These are phyloP conservation scores for Peronosclerospora sorghi DNA, from an alignment of 352 stramenopile species.

Conservation along the genomic window DNA sequence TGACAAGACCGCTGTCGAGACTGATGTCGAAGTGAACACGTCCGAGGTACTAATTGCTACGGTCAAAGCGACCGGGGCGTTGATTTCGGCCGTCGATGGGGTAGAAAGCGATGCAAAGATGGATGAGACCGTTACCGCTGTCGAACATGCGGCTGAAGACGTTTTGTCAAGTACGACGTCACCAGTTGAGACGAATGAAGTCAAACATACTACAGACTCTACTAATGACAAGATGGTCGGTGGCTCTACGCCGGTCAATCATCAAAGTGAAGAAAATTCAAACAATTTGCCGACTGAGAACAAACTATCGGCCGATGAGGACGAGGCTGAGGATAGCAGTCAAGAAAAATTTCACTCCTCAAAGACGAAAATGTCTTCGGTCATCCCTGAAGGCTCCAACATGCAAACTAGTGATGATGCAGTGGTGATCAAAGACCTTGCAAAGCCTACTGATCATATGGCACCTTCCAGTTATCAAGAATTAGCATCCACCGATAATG, in stretches of 20 bases:
- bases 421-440: constrained; percentile 11
- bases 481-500: constrained; percentile 10
- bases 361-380: constrained; percentile 10
- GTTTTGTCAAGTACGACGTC: too few relatives aligned
- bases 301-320: constrained; percentile 2
- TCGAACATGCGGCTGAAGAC: too few relatives aligned
- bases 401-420: constrained; percentile 8
- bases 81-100: too few relatives aligned
- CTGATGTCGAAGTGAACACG: too few relatives aligned
- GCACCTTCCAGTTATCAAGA: constrained; percentile 4
- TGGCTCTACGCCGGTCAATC: constrained; percentile 1
- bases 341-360: constrained; percentile 2
- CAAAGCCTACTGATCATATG: constrained; percentile 15
- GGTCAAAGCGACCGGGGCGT: too few relatives aligned
- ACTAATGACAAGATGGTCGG: constrained; percentile 10
- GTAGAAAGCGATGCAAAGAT: too few relatives aligned
- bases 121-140: too few relatives aligned
- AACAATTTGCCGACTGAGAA: constrained; percentile 9
- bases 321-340: constrained; percentile 9
- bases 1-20: not conserved
- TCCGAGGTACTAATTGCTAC: too few relatives aligned
- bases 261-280: constrained; percentile 9
- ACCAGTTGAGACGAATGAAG: too few relatives aligned
- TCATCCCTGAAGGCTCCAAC: constrained; percentile 6
- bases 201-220: too few relatives aligned